A percentile compares a stretch with the other conserved stretches of the same genome.
Conservation (phyloP, 2,329 filamentous ascomycete species). For the Madurella mycetomatis region DNA sequence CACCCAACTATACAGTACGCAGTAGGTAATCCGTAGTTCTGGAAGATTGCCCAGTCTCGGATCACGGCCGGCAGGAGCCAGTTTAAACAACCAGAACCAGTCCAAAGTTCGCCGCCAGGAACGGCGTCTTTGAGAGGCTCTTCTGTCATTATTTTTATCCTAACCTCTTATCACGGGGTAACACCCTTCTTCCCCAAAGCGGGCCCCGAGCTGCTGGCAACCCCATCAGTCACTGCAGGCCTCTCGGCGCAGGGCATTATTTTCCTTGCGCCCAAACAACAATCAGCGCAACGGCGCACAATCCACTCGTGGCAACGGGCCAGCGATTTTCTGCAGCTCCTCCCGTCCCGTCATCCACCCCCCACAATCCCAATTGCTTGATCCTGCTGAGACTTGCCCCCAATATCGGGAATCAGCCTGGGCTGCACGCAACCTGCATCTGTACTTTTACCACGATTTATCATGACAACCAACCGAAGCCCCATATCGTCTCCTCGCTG, state of each 20-base stretch:
- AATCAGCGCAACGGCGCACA: constrained; percentile 22
- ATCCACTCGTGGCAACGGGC: constrained; percentile 16
- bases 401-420: constrained; percentile 25
- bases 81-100: constrained; percentile 9
- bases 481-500: constrained; percentile 40
- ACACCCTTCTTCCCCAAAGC: constrained; percentile 8
- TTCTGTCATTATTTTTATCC: constrained; percentile 4
- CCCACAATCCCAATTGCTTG: constrained; percentile 12
- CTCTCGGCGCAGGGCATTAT: constrained; percentile 9
- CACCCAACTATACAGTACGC: constrained; percentile 5
- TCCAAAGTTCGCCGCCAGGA: background rate
- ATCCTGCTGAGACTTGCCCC: constrained; percentile 16
- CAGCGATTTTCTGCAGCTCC: constrained; percentile 6
- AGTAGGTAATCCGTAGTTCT: background rate
- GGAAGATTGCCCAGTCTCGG: constrained; percentile 11
- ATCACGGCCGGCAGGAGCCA: constrained; percentile 12
- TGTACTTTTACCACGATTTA: constrained; percentile 33
- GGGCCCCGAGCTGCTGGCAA: constrained; percentile 14
- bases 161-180: constrained; percentile 12
- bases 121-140: background rate
- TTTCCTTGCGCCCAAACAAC: constrained; percentile 12
- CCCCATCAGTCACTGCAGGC: constrained; percentile 12
- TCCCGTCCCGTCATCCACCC: constrained; percentile 1
- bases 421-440: constrained; percentile 23
- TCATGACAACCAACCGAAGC: constrained; percentile 44